Base-by-base conservation (phyloP, 176 grass and related monocot genomes). In the Oryza glumipatula region DNA sequence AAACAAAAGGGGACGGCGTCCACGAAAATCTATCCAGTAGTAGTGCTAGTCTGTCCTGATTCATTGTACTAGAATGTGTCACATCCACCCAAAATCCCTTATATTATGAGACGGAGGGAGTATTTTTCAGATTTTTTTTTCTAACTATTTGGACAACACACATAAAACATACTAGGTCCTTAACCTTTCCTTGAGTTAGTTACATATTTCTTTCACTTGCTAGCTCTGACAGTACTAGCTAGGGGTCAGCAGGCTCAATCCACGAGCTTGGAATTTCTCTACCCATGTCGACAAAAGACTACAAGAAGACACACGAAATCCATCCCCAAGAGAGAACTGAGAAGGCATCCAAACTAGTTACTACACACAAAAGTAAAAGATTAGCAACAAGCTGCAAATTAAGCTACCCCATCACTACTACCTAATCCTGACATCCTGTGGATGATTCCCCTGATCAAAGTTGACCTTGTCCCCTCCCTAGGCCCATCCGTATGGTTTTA, bases 341-440 rank as follows among this genome's bases (percentile, higher is more conserved):
- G 68, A 44, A 44, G 43, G 38, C 38, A 63, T 23, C 11, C 45
- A 35, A 54, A 33, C 14, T 16, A 54, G 58, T 23, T 23, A 63
- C 35, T 32, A 36, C 58, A 23, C 8, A 63, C 58, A 63, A n/a
- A 63, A 63, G 58, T 61, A 19, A 32, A 26, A 52, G 8, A 60
- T 71, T 71, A 52, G 56, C 21, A 81, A 26, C 7, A 41, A 28
- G 28, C 32, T 11, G 8, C 6, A 10, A 44, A 44, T 44, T 56
- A 56, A 56, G 16, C 54, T 58, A 58, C 17, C 54, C 54, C 54
- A 58, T 58, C 64, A 74, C 35, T 10, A 21, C 45, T 44, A 84
- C 80, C 75, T 36, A 84, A 88, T 56, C 46, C 87, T 88, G 76
- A 80, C 87, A 80, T 84, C 68, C 72, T 46, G 81, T 82, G 81